These are phyloP conservation scores for Fusarium nematophilum DNA, from an alignment of 2,329 filamentous ascomycete genomes.

Conservation along the genomic window DNA sequence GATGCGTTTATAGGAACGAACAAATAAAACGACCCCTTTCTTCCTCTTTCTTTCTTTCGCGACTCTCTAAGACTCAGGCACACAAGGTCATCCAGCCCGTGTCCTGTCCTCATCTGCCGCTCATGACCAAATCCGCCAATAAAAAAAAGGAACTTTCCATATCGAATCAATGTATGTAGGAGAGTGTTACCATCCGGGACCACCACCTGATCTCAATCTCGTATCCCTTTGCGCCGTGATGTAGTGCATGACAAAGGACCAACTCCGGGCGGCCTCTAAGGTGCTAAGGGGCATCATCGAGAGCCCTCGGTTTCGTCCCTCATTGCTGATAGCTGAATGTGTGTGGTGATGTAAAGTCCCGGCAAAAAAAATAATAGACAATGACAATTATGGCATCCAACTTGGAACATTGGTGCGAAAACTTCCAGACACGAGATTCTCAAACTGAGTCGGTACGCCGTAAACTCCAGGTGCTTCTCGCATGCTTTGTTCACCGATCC, in stretches of 20 bases:
- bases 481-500: slow-evolving; percentile 55
- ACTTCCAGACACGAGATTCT: slow-evolving; percentile 40
- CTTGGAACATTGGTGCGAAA: slow-evolving; percentile 35
- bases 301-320: slow-evolving; percentile 39
- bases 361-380: slow-evolving; percentile 39
- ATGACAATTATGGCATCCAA: slow-evolving; percentile 45
- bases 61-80: slow-evolving; percentile 19
- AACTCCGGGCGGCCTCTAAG: slow-evolving; percentile 32
- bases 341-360: slow-evolving; percentile 37
- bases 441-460: slow-evolving; percentile 38
- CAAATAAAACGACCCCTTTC: slow-evolving; percentile 36
- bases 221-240: slow-evolving; percentile 42
- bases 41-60: slow-evolving; percentile 21
- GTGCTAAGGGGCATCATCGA: slow-evolving; percentile 37
- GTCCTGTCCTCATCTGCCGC: slow-evolving; percentile 27
- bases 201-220: slow-evolving; percentile 41
- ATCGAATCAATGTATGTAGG: slow-evolving; percentile 40
- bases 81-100: slow-evolving; percentile 34
- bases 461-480: slow-evolving; percentile 37
- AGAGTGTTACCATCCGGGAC: slow-evolving; percentile 41
- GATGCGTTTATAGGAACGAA: slow-evolving; percentile 44
- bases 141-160: slow-evolving; percentile 31
- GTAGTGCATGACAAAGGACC: slow-evolving; percentile 31
- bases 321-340: slow-evolving; percentile 42
- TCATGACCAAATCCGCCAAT: slow-evolving; percentile 26